Conservation (phyloP, 2,329 filamentous ascomycete genomes). For the Claviceps paspali region DNA sequence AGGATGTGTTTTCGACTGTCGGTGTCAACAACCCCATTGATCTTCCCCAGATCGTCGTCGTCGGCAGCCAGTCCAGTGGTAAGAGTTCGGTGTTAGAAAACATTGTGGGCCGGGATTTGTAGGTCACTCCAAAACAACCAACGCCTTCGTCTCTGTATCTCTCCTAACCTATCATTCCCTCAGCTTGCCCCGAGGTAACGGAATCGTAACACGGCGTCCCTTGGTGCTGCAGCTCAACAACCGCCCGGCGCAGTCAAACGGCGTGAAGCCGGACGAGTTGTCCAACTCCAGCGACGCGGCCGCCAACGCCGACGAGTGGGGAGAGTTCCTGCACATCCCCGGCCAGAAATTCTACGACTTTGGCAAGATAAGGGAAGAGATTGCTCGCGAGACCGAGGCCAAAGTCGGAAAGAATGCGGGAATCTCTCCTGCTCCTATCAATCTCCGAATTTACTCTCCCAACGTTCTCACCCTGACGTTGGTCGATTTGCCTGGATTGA, state of each 20-base stretch:
- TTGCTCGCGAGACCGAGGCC: conserved; percentile 86
- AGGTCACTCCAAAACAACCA: conserved; percentile 25
- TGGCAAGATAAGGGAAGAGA: conserved; percentile 95
- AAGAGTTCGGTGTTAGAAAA: conserved; percentile 99
- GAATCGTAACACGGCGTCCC: conserved; percentile 90
- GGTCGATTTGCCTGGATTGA: conserved; percentile 90
- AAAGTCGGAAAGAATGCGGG: conserved; percentile 94
- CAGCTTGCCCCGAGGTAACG: conserved; percentile 89
- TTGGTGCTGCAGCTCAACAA: conserved; percentile 98
- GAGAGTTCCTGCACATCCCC: conserved; percentile 94
- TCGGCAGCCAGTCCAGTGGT: conserved; percentile 95
- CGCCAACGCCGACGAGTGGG: conserved; percentile 91
- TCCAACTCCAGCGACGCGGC: conserved; percentile 61
- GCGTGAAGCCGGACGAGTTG: conserved; percentile 50
- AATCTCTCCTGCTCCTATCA: conserved; percentile 94
- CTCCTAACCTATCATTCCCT: conserved; percentile 3
- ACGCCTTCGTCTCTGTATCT: background rate
- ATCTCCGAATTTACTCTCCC: conserved; percentile 93
- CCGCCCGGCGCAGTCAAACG: conserved; percentile 61
- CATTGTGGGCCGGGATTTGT: conserved; percentile 98
- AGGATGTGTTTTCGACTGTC: conserved; percentile 97
- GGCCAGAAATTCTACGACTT: conserved; percentile 98
- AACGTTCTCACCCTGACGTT: conserved; percentile 94
- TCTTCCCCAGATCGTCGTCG: conserved; percentile 92
- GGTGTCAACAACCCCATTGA: conserved; percentile 99